Base-by-base conservation (phyloP, 768 basidiomycete species). In the Pisolithus microcarpus region DNA sequence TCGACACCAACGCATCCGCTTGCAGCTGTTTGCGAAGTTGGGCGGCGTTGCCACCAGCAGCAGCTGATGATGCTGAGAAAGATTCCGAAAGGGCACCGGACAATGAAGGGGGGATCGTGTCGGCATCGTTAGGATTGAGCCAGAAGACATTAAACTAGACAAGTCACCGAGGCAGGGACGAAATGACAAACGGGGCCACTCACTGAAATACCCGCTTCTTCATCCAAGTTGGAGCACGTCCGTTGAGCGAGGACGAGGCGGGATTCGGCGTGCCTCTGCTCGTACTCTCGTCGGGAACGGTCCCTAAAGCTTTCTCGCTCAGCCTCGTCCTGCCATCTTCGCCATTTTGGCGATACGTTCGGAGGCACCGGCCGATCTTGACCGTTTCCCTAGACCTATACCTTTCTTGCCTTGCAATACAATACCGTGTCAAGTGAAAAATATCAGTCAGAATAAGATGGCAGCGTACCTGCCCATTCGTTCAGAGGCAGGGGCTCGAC, bases 81-180 rank as follows among this genome's bases (percentile, higher is more conserved):
- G 49, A 47, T 19, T 73, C 57, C 34, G 64, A 59, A 44, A 91
- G 61, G 2, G 77, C 78, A 21, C 86, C 80, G 50, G 81, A 63
- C 38, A 93, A 68, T 7, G 79, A 82, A 21, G 72, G 63, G 15
- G 91, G 88, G 60, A 91, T 82, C 28, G 85, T 71, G 37, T 83
- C 78, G 7, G 70, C 66, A 59, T 82, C 75, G 49, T 73, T 71
- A 2, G 87, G 82, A 61, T 91, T 79, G 48, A 93, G 72, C 81
- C 85, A 89, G 24, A 90, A 71, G 30, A 86, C 79, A 59, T 91
- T 90, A 67, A 91, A 90, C 91, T 93, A 59, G 40, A 21, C 48
- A 34, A 36, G 18, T 30, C 31, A 52, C 31, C 21, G 24, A 36
- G 37, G 34, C 48, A 16, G 36, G n/a, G 37, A 42, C 44, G 46